phyloP scores from a whole-genome alignment of 768 basidiomycete genomes.

The Lyophyllum atratum region DNA sequence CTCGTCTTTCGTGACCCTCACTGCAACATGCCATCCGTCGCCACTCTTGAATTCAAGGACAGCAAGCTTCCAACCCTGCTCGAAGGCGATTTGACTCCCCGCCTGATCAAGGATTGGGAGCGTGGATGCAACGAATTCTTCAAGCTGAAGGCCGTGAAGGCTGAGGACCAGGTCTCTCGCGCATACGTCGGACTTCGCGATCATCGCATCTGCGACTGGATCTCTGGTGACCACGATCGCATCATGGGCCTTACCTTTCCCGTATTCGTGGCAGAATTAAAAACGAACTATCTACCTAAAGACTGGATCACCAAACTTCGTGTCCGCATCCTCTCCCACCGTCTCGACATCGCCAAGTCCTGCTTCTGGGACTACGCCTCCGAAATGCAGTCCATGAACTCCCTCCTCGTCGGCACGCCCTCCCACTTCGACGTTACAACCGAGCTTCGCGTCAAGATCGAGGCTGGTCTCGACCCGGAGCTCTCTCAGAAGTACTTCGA shows the following conservation, averaged over 20 bases:
- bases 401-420: conserved; percentile 7
- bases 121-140: no score
- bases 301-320: conserved; percentile 17
- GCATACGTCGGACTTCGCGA: conserved; percentile 3
- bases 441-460: conserved; percentile 13
- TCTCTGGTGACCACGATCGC: neutral
- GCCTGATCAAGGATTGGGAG: no score
- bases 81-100: conserved; percentile 10
- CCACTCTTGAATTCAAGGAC: neutral
- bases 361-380: conserved; percentile 18
- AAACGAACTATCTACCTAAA: conserved; percentile 6
- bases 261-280: conserved; percentile 13
- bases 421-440: conserved; percentile 8
- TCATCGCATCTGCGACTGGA: conserved; percentile 8
- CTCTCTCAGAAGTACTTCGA: conserved; percentile 8
- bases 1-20: neutral
- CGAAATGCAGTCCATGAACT: conserved; percentile 14
- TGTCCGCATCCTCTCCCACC: neutral
- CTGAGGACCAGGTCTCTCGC: no score
- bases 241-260: conserved; percentile 10
- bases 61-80: conserved; percentile 7
- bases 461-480: conserved; percentile 15
- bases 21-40: neutral
- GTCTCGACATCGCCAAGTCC: neutral
- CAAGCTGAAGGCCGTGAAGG: no score